Evolutionary conservation across 805 yeast genomes (phyloP).

Genomic region (Ascoidea rubescens): DNA sequence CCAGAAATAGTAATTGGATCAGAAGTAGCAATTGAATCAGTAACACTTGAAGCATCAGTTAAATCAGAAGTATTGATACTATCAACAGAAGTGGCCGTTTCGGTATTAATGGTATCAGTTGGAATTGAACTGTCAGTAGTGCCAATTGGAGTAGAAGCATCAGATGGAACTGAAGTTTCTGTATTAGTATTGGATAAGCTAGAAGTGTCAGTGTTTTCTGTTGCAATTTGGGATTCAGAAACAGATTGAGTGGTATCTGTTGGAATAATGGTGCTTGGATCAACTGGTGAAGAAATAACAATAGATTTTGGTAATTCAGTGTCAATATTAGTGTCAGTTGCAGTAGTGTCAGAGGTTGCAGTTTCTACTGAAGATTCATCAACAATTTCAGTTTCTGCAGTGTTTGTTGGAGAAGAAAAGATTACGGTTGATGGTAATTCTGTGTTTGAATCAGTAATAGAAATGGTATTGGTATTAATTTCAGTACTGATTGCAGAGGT

Average conservation of each 20-base stretch:
- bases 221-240: not conserved
- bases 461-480: too few species aligned
- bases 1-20: not conserved
- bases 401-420: too few species aligned
- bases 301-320: too few species aligned
- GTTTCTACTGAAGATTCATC: too few species aligned
- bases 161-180: not conserved
- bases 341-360: too few species aligned
- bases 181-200: not conserved
- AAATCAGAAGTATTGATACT: not conserved
- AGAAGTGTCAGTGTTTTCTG: not conserved
- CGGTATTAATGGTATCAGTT: not conserved
- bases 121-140: not conserved
- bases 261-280: too few species aligned
- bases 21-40: not conserved
- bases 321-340: too few species aligned
- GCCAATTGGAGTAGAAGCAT: not conserved
- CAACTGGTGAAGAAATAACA: too few species aligned
- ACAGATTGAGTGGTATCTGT: not conserved
- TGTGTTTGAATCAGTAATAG: too few species aligned
- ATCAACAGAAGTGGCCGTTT: not conserved
- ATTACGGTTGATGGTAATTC: too few species aligned
- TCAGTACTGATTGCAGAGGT: too few species aligned
- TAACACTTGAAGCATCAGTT: not conserved
- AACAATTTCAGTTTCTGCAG: too few species aligned